A percentile compares a stretch with the other conserved stretches of the same genome.
These are phyloP conservation scores for Cladosporium sp. DNA, from an alignment of 2,329 filamentous ascomycete genomes.

Conservation along the genomic window DNA sequence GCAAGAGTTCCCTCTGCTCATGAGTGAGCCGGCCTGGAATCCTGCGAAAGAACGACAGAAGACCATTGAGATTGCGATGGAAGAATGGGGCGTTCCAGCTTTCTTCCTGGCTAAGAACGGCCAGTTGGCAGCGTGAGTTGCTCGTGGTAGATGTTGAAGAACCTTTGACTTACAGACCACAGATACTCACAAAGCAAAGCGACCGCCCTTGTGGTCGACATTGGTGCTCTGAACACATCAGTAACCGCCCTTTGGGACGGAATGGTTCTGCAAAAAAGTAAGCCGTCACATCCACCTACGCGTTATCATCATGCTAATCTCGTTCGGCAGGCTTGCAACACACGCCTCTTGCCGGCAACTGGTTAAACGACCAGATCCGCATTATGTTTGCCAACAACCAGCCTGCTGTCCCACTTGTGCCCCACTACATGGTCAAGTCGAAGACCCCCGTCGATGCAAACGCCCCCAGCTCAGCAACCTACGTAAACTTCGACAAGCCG, in stretches of 20 bases:
- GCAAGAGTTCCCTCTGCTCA: conserved; percentile 81
- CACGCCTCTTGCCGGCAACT: conserved; percentile 81
- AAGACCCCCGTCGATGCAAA: conserved; percentile 88
- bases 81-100: conserved; percentile 90
- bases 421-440: conserved; percentile 80
- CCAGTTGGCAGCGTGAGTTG: conserved; percentile 68
- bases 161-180: conserved; percentile 17
- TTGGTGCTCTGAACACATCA: conserved; percentile 82
- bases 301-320: neutral
- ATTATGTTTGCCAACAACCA: conserved; percentile 64
- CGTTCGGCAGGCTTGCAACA: conserved; percentile 61
- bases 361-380: conserved; percentile 83
- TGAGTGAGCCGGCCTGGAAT: conserved; percentile 96
- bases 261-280: conserved; percentile 77
- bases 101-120: conserved; percentile 90
- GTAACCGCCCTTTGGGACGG: conserved; percentile 92
- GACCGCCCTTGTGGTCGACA: conserved; percentile 85
- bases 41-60: conserved; percentile 81
- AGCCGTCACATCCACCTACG: conserved; percentile 6
- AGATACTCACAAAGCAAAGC: conserved; percentile 87
- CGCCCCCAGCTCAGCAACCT: conserved; percentile 68
- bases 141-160: neutral
- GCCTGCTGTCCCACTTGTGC: conserved; percentile 70
- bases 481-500: conserved; percentile 61
- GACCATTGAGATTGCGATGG: conserved; percentile 93